These are phyloP conservation scores for Solanum chacoense DNA, from an alignment of 305 asterid species.

Conservation along the genomic window DNA sequence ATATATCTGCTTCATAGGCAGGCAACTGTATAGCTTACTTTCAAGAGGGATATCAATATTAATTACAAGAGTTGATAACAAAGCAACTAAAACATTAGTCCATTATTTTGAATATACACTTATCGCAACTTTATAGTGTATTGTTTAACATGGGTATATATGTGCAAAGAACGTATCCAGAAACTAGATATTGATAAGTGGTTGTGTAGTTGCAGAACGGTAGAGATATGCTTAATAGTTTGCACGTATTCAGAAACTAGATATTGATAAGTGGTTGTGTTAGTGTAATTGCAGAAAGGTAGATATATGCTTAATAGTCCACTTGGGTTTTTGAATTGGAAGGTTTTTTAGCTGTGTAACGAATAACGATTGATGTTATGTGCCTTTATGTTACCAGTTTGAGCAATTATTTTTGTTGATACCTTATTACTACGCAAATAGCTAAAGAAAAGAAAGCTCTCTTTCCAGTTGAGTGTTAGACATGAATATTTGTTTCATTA, in stretches of 20 bases:
- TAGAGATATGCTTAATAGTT: neutral
- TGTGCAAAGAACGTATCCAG: neutral
- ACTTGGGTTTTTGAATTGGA: neutral
- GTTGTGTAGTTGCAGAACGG: neutral
- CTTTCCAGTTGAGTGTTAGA: neutral
- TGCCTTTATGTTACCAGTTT: neutral
- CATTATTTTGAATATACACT: neutral
- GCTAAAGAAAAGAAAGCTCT: neutral
- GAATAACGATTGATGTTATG: neutral
- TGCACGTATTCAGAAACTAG: neutral
- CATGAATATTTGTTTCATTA: neutral
- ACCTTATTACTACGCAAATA: neutral
- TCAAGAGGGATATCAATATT: neutral
- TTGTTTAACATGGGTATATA: no score
- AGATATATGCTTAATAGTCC: neutral
- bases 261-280: neutral
- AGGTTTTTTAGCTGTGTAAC: no score
- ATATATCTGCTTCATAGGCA: neutral
- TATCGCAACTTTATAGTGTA: no score
- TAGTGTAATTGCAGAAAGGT: neutral
- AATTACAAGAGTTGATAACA: neutral
- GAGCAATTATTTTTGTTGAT: neutral
- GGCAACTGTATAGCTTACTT: neutral
- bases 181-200: neutral
- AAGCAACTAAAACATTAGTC: neutral